Evolutionary conservation across 2,329 filamentous ascomycete species (phyloP).

Genomic region (Fusarium sororula): DNA sequence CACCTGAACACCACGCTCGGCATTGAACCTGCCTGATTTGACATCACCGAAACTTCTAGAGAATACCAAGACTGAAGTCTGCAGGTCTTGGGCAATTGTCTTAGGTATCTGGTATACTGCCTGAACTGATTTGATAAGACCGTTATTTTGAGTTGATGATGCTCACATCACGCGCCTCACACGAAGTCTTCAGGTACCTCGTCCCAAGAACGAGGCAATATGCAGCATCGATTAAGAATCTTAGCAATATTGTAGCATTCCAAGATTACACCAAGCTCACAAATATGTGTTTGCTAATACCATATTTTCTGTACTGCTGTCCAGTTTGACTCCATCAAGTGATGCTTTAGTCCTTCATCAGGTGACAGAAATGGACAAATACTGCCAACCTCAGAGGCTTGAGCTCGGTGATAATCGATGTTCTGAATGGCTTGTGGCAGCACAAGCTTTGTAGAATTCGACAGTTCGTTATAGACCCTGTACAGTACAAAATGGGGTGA

Average conservation of each 20-base stretch:
- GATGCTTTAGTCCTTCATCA: neutral
- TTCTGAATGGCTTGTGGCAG: neutral
- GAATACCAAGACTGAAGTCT: neutral
- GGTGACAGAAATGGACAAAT: neutral
- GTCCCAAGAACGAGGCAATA: neutral
- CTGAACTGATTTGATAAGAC: too few relatives aligned
- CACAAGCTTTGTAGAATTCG: neutral
- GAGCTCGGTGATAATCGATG: neutral
- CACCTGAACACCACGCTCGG: slow-evolving; percentile 13
- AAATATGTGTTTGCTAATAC: neutral
- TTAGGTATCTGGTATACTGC: too few relatives aligned
- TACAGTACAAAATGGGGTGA: neutral
- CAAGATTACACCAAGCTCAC: neutral
- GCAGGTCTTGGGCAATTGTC: neutral
- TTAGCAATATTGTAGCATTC: too few relatives aligned
- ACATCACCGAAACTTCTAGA: slow-evolving; percentile 18
- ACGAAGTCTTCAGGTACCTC: neutral
- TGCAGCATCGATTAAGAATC: neutral
- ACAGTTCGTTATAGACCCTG: neutral
- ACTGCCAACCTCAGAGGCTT: neutral
- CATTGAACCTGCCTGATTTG: slow-evolving; percentile 18
- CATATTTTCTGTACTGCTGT: neutral
- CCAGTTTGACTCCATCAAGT: neutral
- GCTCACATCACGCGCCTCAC: too few relatives aligned
- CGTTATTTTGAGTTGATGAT: too few relatives aligned